Evolutionary conservation across 106 monocot species (phyloP).

Genomic region (Phalaenopsis equestris): DNA sequence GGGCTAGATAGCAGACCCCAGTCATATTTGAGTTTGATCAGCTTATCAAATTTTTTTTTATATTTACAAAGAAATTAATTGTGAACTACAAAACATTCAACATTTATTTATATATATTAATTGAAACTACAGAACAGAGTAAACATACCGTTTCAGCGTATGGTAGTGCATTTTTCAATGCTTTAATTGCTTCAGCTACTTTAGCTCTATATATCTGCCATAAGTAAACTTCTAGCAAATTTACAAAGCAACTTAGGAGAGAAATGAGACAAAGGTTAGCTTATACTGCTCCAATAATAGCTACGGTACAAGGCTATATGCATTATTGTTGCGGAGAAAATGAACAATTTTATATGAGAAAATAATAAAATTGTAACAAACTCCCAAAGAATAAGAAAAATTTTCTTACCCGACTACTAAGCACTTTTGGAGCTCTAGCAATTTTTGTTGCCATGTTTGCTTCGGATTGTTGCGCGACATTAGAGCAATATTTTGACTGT

Average conservation of each 20-base stretch:
- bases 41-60: too few relatives aligned
- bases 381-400: background rate
- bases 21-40: too few relatives aligned
- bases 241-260: background rate
- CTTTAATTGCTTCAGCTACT: conserved; percentile 37
- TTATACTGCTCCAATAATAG: background rate
- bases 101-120: background rate
- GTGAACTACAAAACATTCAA: background rate
- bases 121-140: background rate
- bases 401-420: conserved; percentile 12
- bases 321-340: background rate
- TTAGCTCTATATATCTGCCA: conserved; percentile 32
- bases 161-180: conserved; percentile 30
- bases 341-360: background rate
- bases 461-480: background rate
- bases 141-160: conserved; percentile 21
- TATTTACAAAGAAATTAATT: background rate
- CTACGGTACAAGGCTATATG: background rate
- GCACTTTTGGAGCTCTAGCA: background rate
- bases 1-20: too few relatives aligned
- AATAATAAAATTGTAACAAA: background rate
- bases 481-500: background rate
- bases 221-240: background rate
- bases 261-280: background rate
- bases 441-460: conserved; percentile 1